Evolutionary conservation across 75 land plant species (phyloP).

Genomic region (Larix kaempferi): DNA sequence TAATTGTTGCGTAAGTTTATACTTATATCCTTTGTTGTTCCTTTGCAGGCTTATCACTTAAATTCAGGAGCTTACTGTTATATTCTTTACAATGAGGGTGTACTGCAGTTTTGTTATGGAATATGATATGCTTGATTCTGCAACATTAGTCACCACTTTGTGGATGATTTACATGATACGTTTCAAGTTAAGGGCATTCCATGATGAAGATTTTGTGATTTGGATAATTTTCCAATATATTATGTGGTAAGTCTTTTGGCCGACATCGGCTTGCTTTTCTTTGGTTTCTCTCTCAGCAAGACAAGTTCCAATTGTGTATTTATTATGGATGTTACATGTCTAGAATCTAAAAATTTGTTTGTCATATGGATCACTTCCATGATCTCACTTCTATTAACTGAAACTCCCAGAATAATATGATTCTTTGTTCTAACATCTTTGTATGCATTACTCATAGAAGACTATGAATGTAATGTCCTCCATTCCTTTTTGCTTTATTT

Average conservation of each 20-base stretch:
- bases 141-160: slow-evolving; percentile 68
- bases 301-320: background rate
- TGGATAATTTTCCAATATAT: slow-evolving; percentile 75
- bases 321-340: background rate
- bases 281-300: slow-evolving; percentile 3
- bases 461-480: too few relatives aligned
- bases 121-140: slow-evolving; percentile 81
- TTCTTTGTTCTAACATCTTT: too few relatives aligned
- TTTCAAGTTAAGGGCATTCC: slow-evolving; percentile 63
- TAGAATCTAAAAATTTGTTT: background rate
- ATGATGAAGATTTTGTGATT: slow-evolving; percentile 86
- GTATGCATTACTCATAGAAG: too few relatives aligned
- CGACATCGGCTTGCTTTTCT: background rate
- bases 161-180: slow-evolving; percentile 96
- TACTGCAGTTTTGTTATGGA: slow-evolving; percentile 92
- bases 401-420: background rate
- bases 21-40: background rate
- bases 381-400: background rate
- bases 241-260: slow-evolving; percentile 60
- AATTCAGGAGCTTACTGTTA: slow-evolving; percentile 56
- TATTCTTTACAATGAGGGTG: background rate
- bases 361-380: background rate
- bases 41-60: slow-evolving; percentile 17
- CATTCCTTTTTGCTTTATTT: too few relatives aligned
- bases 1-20: background rate